A percentile compares a stretch with the other conserved stretches of the same genome.
These are phyloP conservation scores for Musa troglodytarum DNA, from an alignment of 176 grass and related monocot genomes.

Conservation along the genomic window DNA sequence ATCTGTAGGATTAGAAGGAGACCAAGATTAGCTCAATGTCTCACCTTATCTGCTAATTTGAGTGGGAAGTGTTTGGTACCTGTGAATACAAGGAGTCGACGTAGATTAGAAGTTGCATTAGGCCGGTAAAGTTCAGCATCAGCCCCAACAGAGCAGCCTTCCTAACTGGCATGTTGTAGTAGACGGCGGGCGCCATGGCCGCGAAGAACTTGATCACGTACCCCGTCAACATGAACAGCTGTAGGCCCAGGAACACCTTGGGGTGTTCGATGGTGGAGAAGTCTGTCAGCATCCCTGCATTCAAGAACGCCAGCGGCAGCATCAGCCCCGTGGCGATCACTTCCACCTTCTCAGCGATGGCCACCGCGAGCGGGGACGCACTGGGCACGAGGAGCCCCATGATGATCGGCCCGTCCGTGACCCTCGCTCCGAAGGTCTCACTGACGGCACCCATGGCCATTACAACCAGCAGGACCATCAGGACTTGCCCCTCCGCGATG, in stretches of 20 bases:
- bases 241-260: slow-evolving; percentile 23
- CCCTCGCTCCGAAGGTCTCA: not conserved
- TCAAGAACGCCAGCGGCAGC: slow-evolving; percentile 55
- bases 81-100: too few relatives aligned
- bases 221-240: slow-evolving; percentile 40
- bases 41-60: too few relatives aligned
- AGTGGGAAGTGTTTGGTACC: too few relatives aligned
- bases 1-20: too few relatives aligned
- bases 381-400: slow-evolving; percentile 65
- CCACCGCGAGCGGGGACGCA: slow-evolving; percentile 65
- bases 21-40: too few relatives aligned
- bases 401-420: slow-evolving; percentile 29
- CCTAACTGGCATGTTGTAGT: slow-evolving; percentile 44
- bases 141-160: slow-evolving; percentile 58
- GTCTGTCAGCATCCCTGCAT: slow-evolving; percentile 49
- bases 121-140: slow-evolving; percentile 67
- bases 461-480: slow-evolving; percentile 41
- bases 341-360: slow-evolving; percentile 67
- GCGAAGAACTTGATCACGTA: slow-evolving; percentile 50
- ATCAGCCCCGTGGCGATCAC: slow-evolving; percentile 56
- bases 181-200: slow-evolving; percentile 48
- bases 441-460: slow-evolving; percentile 13
- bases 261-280: slow-evolving; percentile 24
- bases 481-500: slow-evolving; percentile 44
- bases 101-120: too few relatives aligned